A percentile compares a stretch with the other conserved stretches of the same genome.
Evolutionary conservation across 2,329 filamentous ascomycete genomes (phyloP).

Genomic region (Zymoseptoria crescenta): DNA sequence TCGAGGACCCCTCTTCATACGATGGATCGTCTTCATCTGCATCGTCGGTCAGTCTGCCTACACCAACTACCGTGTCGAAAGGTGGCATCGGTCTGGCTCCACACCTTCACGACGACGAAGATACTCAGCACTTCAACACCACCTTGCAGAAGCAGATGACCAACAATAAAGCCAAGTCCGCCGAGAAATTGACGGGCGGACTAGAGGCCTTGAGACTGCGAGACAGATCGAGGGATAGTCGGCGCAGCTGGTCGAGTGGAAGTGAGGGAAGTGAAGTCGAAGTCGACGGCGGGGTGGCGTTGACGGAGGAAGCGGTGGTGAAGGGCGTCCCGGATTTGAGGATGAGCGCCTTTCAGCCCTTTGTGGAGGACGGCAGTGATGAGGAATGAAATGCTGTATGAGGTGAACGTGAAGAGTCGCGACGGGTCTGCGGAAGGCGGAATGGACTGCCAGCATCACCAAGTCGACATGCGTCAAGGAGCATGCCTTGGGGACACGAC

Average conservation of each 20-base stretch:
- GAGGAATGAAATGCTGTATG: background rate
- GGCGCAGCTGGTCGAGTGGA: conserved; percentile 3
- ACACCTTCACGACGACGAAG: conserved; percentile 8
- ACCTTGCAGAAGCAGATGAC: conserved; percentile 9
- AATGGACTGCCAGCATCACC: background rate
- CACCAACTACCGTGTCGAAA: conserved; percentile 15
- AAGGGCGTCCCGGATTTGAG: conserved; percentile 33
- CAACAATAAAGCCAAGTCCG: conserved; percentile 10
- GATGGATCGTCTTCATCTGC: conserved; percentile 22
- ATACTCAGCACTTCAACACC: conserved; percentile 10
- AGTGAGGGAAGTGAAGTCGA: conserved; percentile 34
- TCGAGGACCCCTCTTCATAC: conserved; percentile 14
- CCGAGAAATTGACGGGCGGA: conserved; percentile 6
- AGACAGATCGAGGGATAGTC: conserved; percentile 11
- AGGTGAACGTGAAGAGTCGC: no score
- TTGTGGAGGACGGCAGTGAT: background rate
- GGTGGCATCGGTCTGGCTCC: conserved; percentile 2
- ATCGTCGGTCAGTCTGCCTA: conserved; percentile 27
- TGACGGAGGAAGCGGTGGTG: conserved; percentile 50
- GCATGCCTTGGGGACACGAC: no score
- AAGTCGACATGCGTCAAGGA: no score
- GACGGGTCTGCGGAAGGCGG: background rate
- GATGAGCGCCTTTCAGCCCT: background rate
- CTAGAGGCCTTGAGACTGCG: background rate
- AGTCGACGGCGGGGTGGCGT: conserved; percentile 46